Base-by-base conservation (phyloP, 257 asterid species). In the Oldenlandia corymbosa region DNA sequence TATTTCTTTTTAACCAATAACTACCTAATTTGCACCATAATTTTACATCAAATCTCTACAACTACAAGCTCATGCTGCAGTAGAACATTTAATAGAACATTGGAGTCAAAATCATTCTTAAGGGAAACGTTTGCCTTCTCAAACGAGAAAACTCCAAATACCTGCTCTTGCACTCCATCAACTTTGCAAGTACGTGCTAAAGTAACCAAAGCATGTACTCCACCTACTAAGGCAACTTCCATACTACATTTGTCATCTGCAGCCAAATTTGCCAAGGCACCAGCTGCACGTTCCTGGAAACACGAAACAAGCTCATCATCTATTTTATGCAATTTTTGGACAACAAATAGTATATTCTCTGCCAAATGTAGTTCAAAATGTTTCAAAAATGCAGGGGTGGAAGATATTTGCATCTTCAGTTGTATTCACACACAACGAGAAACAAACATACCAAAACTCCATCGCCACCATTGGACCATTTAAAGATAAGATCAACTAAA, bases 131-230 rank as follows among this genome's bases (percentile, higher is more conserved):
- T 14, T 27, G 32, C 21, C 23, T 57, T 58, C 60, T 58, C 31
- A 41, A 43, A 58, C 42, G 26, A 48, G 21, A 64, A 66, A 68
- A 60, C 56, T 6, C 43, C 24, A 24, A 58, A 71, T 74, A 84
- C 96, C 95, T 88, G 96, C 74, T 88, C 96, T 71, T 91, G 98
- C 71, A 91, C 96, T 53, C 96, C 96, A 68, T 85, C 98, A 23
- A 70, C 78, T 78, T 83, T 84, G 90, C 85, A 81, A 64, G 64
- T 78, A 36, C 86, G 86, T 74, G 91, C 94, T 55, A 91, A 80
- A 67, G 70, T 84, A 57, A 83, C 96, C 68, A 91, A 78, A 42
- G 94, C 88, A 75, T 75, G 83, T 27, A 91, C 86, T 46, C 98
- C 98, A 53, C 91, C 88, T 32, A 76, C 86, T 2, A 79, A 59